Evolutionary conservation across 2,329 filamentous ascomycete species (phyloP).

Genomic region (Pestalotiopsis sp.): DNA sequence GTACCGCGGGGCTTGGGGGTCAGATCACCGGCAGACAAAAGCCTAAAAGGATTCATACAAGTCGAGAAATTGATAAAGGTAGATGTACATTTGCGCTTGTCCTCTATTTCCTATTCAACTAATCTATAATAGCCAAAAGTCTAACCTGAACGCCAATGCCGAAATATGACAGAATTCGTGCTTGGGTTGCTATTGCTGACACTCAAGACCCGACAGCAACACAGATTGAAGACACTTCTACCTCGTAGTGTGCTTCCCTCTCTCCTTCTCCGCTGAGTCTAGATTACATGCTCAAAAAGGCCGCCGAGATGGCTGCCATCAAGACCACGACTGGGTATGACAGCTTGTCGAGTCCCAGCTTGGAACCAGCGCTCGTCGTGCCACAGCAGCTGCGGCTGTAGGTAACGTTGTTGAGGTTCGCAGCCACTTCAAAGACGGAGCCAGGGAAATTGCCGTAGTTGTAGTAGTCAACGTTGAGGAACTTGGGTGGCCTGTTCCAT

Average conservation of each 20-base stretch:
- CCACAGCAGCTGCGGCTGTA: constrained; percentile 66
- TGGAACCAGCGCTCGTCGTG: constrained; percentile 20
- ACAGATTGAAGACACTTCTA: neutral
- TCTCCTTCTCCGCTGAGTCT: neutral
- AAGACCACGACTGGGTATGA: neutral
- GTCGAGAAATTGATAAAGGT: neutral
- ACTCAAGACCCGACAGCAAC: neutral
- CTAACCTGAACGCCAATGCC: constrained; percentile 11
- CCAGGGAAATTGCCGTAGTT: constrained; percentile 68
- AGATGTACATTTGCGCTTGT: neutral
- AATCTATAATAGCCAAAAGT: neutral
- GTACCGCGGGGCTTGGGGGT: too few relatives aligned
- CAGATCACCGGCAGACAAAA: too few relatives aligned
- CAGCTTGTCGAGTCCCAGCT: neutral
- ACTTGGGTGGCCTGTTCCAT: constrained; percentile 74
- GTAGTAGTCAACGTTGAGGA: constrained; percentile 85
- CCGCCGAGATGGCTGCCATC: neutral
- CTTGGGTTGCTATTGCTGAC: neutral
- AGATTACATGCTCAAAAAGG: neutral
- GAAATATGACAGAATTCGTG: neutral
- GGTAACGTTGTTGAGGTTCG: constrained; percentile 71
- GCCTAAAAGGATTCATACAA: too few relatives aligned
- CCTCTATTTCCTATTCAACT: neutral
- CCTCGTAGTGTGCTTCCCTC: too few relatives aligned
- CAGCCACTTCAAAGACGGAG: constrained; percentile 77